Conservation (phyloP, 2,329 filamentous ascomycete species). For the Claviceps spartinae region DNA sequence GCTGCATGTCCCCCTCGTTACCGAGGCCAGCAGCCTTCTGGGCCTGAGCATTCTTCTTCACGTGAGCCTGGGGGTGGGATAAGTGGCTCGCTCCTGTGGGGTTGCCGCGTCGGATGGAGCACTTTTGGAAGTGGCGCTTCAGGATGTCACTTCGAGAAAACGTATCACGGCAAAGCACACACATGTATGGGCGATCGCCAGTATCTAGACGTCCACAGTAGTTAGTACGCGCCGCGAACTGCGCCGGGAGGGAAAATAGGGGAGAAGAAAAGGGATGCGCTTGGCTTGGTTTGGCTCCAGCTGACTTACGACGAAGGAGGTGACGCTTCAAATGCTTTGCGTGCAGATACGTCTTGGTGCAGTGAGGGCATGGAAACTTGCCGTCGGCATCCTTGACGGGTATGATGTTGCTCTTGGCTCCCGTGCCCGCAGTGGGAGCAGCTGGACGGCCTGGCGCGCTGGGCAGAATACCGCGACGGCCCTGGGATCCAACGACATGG, state of each 20-base stretch:
- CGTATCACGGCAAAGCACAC: conserved; percentile 91
- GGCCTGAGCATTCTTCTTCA: conserved; percentile 59
- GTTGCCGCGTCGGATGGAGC: conserved; percentile 89
- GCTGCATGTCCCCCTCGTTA: conserved; percentile 41
- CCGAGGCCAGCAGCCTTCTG: conserved; percentile 42
- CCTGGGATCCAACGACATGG: conserved; percentile 90
- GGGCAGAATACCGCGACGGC: conserved; percentile 78
- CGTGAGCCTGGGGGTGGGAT: conserved; percentile 79
- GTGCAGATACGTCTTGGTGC: conserved; percentile 95
- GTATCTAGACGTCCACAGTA: conserved; percentile 52
- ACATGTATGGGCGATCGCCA: conserved; percentile 95
- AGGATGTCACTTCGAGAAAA: conserved; percentile 96
- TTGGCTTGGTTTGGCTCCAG: not conserved
- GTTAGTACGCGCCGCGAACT: conserved; percentile 14
- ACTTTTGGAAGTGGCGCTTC: conserved; percentile 99
- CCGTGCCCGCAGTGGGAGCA: conserved; percentile 56
- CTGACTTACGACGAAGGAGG: conserved; percentile 77
- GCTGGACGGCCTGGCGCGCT: conserved; percentile 78
- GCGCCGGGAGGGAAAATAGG: not conserved
- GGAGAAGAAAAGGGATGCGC: not conserved
- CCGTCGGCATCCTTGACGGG: conserved; percentile 93
- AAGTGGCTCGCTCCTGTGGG: conserved; percentile 89
- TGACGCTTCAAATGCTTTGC: conserved; percentile 96
- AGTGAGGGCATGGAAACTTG: conserved; percentile 96
- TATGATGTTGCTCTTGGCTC: conserved; percentile 67